Base-by-base conservation (phyloP, 305 asterid genomes). In the Petunia hybrid region DNA sequence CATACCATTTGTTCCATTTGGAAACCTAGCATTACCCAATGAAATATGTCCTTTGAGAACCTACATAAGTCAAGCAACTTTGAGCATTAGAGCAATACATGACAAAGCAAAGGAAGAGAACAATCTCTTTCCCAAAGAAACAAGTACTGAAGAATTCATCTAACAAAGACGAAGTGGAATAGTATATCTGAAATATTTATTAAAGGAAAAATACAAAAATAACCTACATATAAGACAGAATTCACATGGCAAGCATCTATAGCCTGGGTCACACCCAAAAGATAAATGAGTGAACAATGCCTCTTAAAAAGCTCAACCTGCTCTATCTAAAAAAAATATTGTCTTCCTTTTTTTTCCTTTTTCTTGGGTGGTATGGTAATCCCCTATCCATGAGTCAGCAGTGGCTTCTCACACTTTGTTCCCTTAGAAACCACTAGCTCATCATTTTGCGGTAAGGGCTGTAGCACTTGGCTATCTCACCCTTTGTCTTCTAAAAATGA, bases 31-130 rank as follows among this genome's bases (percentile, higher is more conserved):
- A 89, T 88, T 92, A 38, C 95, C 98, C 94, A 96, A 85, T 77
- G 91, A 94, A 85, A 96, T 88, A 84, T 96, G 99, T 53, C 99
- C 98, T 90, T 94, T 94, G 82, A 96, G 95, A 90, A 95, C 99
- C 99, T 95, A 87, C 83, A 89, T 38, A 71, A 35, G 42, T 82
- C 22, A 74, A 81, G 45, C 8, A 36, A 35, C 48, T 79, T 78
- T 14, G 8, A 78, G 48, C 16, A 16, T 39, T 64, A 41, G 62
- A 35, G 62, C 31, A 79, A 14, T 65, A 38, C 6, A 14, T 22
- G 62, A 62, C 48, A 46, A 51, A 79, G 66, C 66, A 65, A 71
- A 10, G 61, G 42, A 79, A 65, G 64, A 48, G 55, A 48, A 59
- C 46, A 8, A 46, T 35, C 40, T 46, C 53, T 8, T n/a, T 40